These are phyloP conservation scores for Penicillium crystallinum DNA, from an alignment of 495 filamentous ascomycete genomes.

Conservation along the genomic window DNA sequence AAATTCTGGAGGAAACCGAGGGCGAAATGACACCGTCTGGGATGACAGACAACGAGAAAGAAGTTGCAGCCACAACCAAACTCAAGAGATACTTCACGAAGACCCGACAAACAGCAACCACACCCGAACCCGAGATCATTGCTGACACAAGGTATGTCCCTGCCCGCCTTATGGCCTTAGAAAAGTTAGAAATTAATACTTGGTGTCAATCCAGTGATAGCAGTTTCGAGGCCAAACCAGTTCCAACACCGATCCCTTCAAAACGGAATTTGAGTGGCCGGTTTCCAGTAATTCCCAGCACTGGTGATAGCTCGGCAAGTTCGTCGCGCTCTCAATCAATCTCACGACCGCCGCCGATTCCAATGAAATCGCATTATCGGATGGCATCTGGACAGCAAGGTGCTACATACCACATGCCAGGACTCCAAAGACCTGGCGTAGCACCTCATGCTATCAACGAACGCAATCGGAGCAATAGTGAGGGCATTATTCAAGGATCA, in stretches of 20 bases:
- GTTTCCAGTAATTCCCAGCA: slow-evolving; percentile 76
- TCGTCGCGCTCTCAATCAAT: slow-evolving; percentile 60
- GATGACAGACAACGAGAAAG: slow-evolving; percentile 54
- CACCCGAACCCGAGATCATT: slow-evolving; percentile 56
- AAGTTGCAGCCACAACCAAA: slow-evolving; percentile 62
- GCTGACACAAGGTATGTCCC: slow-evolving; percentile 58
- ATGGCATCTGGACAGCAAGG: slow-evolving; percentile 65
- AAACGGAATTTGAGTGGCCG: slow-evolving; percentile 70
- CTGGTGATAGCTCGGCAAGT: slow-evolving; percentile 40
- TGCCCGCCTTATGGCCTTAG: too few species aligned
- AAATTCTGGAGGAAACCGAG: slow-evolving; percentile 40
- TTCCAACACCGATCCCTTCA: slow-evolving; percentile 68
- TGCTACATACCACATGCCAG: slow-evolving; percentile 49
- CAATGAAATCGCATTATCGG: slow-evolving; percentile 70
- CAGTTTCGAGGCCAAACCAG: slow-evolving; percentile 63
- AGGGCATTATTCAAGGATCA: slow-evolving; percentile 65
- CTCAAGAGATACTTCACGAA: slow-evolving; percentile 72
- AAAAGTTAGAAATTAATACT: neutral
- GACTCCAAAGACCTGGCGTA: slow-evolving; percentile 60
- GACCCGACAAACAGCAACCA: slow-evolving; percentile 46
- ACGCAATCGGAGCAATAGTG: slow-evolving; percentile 83
- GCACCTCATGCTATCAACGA: slow-evolving; percentile 68
- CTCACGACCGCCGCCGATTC: slow-evolving; percentile 64
- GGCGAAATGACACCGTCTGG: slow-evolving; percentile 37
- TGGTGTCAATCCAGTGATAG: slow-evolving; percentile 39